phyloP scores from a whole-genome alignment of 768 basidiomycete genomes.

The Macrolepiota fuliginosa region DNA sequence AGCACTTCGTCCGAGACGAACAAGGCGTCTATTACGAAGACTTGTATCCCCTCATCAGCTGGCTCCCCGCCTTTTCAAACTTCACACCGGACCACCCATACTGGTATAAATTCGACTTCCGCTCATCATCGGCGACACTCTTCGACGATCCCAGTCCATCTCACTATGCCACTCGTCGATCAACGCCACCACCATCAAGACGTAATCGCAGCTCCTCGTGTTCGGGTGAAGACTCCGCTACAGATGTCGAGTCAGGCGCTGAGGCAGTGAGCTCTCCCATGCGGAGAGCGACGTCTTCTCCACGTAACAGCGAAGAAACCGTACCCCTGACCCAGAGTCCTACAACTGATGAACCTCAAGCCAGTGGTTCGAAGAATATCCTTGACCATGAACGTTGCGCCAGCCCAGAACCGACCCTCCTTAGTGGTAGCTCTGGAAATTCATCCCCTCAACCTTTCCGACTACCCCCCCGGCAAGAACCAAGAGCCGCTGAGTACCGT shows the following conservation, averaged over 20 bases:
- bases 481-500: background rate
- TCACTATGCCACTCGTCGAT: background rate
- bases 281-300: background rate
- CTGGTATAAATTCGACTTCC: background rate
- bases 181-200: background rate
- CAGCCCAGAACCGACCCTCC: background rate
- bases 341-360: background rate
- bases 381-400: background rate
- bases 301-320: background rate
- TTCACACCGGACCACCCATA: background rate
- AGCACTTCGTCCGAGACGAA: conserved; percentile 1
- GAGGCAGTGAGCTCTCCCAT: too few relatives aligned
- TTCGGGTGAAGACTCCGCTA: background rate
- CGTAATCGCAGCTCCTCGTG: background rate
- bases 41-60: background rate
- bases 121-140: background rate
- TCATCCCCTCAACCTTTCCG: background rate
- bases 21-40: background rate
- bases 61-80: background rate
- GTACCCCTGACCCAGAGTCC: background rate
- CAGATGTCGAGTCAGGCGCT: background rate
- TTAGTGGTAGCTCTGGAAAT: background rate
- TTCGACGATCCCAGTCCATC: background rate
- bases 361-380: background rate
- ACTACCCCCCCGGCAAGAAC: background rate